Base-by-base conservation (phyloP, 1,284 basidiomycete species). In the Xerocomus minutiporus region DNA sequence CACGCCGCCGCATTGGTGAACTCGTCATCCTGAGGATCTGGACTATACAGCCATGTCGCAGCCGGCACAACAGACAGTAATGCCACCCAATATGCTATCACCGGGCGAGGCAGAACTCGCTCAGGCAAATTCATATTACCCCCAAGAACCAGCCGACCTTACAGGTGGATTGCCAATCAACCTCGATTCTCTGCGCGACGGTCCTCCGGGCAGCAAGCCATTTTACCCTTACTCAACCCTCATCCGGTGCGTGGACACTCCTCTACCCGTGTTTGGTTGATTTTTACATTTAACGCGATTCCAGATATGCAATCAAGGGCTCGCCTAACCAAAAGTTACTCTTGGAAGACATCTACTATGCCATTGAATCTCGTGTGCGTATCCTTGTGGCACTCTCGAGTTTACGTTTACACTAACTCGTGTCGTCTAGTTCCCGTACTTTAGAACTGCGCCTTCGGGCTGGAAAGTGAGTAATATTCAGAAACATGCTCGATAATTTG, bases 161-260 rank as follows among this genome's bases (percentile, higher is more conserved):
- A 86, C 86, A 4, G 87, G 88, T 31, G 88, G 88, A 25, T 75
- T 90, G 31, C 88, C 88, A 46, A 87, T 91, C 62, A 91, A 88
- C 65, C 83, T 91, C 29, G 88, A 90, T 68, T 91, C 88, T 3
- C 73, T 91, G 50, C 76, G 88, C 53, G 88, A 91, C 64, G 88
- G 88, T 0, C 88, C 88, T 1, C 88, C 87, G 8, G 87, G 88
- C 44, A 89, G 82, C 68, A 91, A 91, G 69, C 88, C 88, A 8
- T 91, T 91, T 61, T 91, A 91, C 65, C 89, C 88, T 4, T 91
- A 91, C 66, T 91, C 88, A 6, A 91, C 88, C 34, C 80, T 91
- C 50, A 91, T 91, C 63, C 82, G 88, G 88, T 90, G 65, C 55
- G 83, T 52, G 43, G 25, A 15, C 50, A 52, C 48, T 39, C n/a